phyloP scores from a whole-genome alignment of 495 filamentous ascomycete species.

The Talaromyces liani region DNA sequence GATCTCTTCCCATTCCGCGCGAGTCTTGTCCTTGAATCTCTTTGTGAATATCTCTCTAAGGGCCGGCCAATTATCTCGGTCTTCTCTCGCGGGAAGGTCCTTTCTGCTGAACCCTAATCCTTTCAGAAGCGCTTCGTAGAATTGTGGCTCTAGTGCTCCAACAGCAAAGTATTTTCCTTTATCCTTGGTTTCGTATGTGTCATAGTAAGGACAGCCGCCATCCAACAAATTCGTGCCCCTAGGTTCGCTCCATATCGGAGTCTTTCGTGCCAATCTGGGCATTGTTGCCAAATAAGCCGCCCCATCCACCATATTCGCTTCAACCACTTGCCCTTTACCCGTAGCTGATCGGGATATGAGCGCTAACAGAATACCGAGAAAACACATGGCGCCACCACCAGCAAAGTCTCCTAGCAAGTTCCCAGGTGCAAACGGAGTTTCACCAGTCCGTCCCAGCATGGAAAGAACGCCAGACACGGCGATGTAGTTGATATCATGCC shows the following conservation, averaged over 20 bases:
- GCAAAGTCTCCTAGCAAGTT: constrained; percentile 90
- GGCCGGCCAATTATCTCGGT: constrained; percentile 57
- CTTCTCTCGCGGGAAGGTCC: constrained; percentile 45
- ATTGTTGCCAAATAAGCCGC: constrained; percentile 69
- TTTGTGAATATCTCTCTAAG: constrained; percentile 52
- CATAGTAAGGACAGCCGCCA: constrained; percentile 80
- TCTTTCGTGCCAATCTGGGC: constrained; percentile 56
- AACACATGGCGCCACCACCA: constrained; percentile 75
- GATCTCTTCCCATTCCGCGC: constrained; percentile 73
- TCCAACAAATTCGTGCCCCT: constrained; percentile 77
- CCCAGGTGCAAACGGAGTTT: constrained; percentile 67
- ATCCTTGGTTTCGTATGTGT: constrained; percentile 78
- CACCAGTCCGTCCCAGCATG: constrained; percentile 61
- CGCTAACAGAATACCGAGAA: constrained; percentile 47
- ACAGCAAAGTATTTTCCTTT: constrained; percentile 78
- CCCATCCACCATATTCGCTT: constrained; percentile 96
- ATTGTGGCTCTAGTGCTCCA: constrained; percentile 81
- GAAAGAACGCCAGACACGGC: constrained; percentile 75
- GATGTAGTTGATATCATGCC: constrained; percentile 98
- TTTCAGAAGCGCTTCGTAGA: constrained; percentile 61
- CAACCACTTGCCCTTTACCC: constrained; percentile 78
- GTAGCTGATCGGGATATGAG: constrained; percentile 33
- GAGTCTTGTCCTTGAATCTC: constrained; percentile 64
- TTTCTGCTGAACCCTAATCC: constrained; percentile 50
- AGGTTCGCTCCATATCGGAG: constrained; percentile 46